These are phyloP conservation scores for Pseudogymnoascus sp. DNA, from an alignment of 2,329 filamentous ascomycete genomes.

Conservation along the genomic window DNA sequence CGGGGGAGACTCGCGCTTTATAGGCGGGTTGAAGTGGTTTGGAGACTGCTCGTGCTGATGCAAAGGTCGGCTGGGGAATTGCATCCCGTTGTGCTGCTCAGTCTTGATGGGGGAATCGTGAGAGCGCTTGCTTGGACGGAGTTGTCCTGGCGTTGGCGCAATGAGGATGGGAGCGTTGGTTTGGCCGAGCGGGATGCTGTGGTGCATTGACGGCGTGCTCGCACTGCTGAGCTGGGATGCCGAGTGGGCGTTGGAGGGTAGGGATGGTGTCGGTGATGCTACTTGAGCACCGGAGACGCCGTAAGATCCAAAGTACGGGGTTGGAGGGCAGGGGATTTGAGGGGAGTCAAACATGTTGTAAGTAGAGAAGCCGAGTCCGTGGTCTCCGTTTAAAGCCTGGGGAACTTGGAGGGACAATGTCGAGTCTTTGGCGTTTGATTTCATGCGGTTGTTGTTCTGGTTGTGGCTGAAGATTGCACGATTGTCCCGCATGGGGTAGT, in stretches of 20 bases:
- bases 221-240: slow-evolving; percentile 14
- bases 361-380: neutral
- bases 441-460: neutral
- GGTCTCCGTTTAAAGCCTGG: neutral
- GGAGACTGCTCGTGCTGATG: neutral
- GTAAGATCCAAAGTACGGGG: slow-evolving; percentile 19
- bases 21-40: neutral
- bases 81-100: neutral
- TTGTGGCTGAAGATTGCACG: neutral
- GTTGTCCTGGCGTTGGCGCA: slow-evolving; percentile 15
- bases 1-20: neutral
- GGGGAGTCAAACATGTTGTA: neutral
- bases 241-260: slow-evolving; percentile 17
- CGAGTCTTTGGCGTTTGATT: neutral
- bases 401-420: neutral
- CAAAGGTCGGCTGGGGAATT: neutral
- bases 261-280: slow-evolving; percentile 14
- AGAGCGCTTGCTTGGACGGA: neutral
- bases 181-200: slow-evolving; percentile 10
- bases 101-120: neutral
- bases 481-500: neutral
- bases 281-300: slow-evolving; percentile 18
- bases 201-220: slow-evolving; percentile 13
- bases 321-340: neutral
- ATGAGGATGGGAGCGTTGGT: slow-evolving; percentile 19